Percentiles rank a stretch among this genome's conserved stretches.
These are phyloP conservation scores for Plasmopara viticola DNA, from an alignment of 352 stramenopile species.

Conservation along the genomic window DNA sequence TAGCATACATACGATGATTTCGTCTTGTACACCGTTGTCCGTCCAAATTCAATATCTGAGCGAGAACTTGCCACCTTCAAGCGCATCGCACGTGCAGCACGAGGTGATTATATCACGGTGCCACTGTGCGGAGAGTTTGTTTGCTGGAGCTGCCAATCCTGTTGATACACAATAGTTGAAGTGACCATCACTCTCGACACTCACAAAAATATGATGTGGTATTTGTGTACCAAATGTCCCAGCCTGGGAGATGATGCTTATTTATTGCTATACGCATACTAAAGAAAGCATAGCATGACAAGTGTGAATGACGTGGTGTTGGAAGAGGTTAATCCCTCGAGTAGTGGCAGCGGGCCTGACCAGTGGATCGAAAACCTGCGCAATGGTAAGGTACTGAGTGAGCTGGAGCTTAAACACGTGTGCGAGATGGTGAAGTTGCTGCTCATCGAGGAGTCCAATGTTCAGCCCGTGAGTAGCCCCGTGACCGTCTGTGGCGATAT, in stretches of 20 bases:
- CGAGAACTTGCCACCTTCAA: no score
- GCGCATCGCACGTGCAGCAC: no score
- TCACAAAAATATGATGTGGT: slow-evolving; percentile 2
- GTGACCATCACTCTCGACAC: slow-evolving; percentile 10
- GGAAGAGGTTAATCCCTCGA: slow-evolving; percentile 41
- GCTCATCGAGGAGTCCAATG: slow-evolving; percentile 89
- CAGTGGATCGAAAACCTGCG: slow-evolving; percentile 83
- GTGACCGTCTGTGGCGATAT: slow-evolving; percentile 88
- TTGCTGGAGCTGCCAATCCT: slow-evolving; percentile 9
- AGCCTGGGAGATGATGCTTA: slow-evolving; percentile 11
- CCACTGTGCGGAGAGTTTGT: slow-evolving; percentile 17
- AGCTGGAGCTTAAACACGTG: slow-evolving; percentile 86
- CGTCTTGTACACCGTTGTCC: no score
- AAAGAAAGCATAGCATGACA: slow-evolving; percentile 28
- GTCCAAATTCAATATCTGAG: no score
- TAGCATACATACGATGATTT: no score
- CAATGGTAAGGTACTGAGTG: slow-evolving; percentile 71
- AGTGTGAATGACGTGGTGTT: slow-evolving; percentile 59
- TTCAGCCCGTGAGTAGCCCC: slow-evolving; percentile 85
- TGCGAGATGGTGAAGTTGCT: slow-evolving; percentile 89
- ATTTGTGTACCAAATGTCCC: slow-evolving; percentile 8
- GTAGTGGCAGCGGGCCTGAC: slow-evolving; percentile 60
- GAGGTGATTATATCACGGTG: no score
- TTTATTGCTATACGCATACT: slow-evolving; percentile 17
- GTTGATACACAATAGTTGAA: slow-evolving; percentile 17